Base-by-base conservation (phyloP, 208 protist genomes). In the Naegleria gruberi region DNA sequence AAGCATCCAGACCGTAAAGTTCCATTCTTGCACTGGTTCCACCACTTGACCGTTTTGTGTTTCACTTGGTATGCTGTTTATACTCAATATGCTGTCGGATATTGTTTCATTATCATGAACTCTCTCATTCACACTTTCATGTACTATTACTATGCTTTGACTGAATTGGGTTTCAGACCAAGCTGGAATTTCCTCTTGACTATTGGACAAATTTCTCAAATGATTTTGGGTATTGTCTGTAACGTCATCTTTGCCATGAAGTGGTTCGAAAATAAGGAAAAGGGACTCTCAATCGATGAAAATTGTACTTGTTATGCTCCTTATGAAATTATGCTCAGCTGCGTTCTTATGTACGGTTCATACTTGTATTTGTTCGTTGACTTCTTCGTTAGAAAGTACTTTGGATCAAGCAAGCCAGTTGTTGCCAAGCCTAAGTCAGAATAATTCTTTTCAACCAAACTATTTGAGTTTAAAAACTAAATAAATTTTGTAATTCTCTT, bases 11-110 rank as follows among this genome's bases (percentile, higher is more conserved):
- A 40, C 10, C 8, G 84, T 45, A 19, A 34, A 41, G 84, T 88
- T 19, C 83, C 83, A 87, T 87, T 87, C 83, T 40, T 87, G 44
- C 84, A 88, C 30, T 88, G 84, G 84, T 88, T 34, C 15, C 84
- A 88, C n/a, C 84, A 88, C 30, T 51, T 42, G 12, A 88, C 84
- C 43, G 84, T 88, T 88, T 43, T 88, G 7, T 41, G 40, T 12
- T 88, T 88, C 45, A 88, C 45, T 42, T 88, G 84, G 84, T 88
- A 88, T 42, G 43, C 84, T 55, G 83, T 41, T 34, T 45, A 55
- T 17, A 88, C 8, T 26, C 26, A 65, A 19, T 88, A 43, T 17
- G 6, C 45, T 34, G 83, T 45, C 23, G 44, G 41, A 44, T 55
- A 41, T 15, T 42, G 41, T 30, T 87, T 84, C 30, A 84, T 84